Base-by-base conservation (phyloP, 2,329 filamentous ascomycete genomes). In the Esteya vermicola region DNA sequence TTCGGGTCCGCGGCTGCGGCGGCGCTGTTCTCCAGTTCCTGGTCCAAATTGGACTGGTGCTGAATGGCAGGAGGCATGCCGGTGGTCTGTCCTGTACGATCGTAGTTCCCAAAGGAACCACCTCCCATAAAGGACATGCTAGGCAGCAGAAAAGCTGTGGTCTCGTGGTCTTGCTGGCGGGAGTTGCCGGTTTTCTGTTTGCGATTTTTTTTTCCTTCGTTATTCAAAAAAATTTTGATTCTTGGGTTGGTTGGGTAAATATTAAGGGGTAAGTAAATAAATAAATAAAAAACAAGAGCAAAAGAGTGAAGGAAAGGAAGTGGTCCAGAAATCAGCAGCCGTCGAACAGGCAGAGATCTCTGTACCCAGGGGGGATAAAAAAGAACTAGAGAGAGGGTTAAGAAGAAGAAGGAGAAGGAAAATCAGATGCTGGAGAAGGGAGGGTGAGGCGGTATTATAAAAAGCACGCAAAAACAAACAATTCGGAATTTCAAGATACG, bases 101-200 rank as follows among this genome's bases (percentile, higher is more conserved):
- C 68, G 51, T 70, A 64, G 50, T 63, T 68, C 50, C 58, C 60
- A 43, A 64, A 64, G 47, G 60, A 56, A 50, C 56, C 54, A 23
- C 52, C 50, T 42, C 57, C 62, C 38, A 57, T 51, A 41, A 65
- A 60, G 37, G 63, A 62, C 64, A 67, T 66, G 39, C 41, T 31
- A 19, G 18, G 13, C n/a, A 8, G 14, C 28, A 9, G 4, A 16
- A 31, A 14, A 31, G n/a, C 18, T n/a, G n/a, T n/a, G n/a, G n/a
- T n/a, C n/a, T n/a, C n/a, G n/a, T n/a, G 6, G 18, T 14, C 12
- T 20, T 14, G 20, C 16, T 21, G 20, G 4, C 6, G 14, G 10
- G 6, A 13, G 14, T 3, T 34, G 3, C 33, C 25, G 33, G 31
- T 33, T 19, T 19, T 31, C 27, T 12, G 27, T 12, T 4, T 14